phyloP scores from a whole-genome alignment of 2,329 filamentous ascomycete genomes.

The Pseudogymnoascus sp. region DNA sequence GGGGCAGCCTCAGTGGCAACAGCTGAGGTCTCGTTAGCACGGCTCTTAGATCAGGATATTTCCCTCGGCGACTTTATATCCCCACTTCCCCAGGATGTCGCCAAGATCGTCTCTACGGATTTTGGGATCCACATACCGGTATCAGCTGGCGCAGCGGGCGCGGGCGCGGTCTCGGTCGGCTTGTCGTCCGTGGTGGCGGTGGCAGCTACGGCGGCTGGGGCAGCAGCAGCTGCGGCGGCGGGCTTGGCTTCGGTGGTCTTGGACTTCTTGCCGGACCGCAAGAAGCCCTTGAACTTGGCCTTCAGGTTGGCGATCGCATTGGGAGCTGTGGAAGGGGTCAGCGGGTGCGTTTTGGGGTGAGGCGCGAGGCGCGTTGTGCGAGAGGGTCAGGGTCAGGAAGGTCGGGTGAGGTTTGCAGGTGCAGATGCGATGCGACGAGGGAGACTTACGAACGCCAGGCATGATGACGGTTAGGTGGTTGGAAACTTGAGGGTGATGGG shows the following conservation, averaged over 20 bases:
- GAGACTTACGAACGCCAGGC: constrained; percentile 26
- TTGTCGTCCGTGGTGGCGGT: background rate
- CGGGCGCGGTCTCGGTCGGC: background rate
- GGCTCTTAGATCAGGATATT: background rate
- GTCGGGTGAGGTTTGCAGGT: constrained; percentile 6
- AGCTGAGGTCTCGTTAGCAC: constrained; percentile 5
- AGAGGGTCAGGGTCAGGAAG: background rate
- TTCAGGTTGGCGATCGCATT: constrained; percentile 25
- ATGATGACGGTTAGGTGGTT: constrained; percentile 18
- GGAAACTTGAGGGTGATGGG: background rate
- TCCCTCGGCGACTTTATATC: background rate
- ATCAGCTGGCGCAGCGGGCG: background rate
- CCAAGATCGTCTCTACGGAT: background rate
- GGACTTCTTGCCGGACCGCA: constrained; percentile 22
- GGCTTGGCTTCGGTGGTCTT: constrained; percentile 21
- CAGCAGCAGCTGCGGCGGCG: constrained; percentile 11
- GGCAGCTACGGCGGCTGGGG: constrained; percentile 10
- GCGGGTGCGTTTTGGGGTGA: background rate
- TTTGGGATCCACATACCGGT: background rate
- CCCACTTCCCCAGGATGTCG: background rate
- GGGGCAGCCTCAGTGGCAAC: background rate
- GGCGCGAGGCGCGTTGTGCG: background rate
- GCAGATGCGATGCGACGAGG: background rate
- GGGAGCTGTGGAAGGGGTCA: constrained; percentile 20
- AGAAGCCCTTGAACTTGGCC: constrained; percentile 26